Evolutionary conservation across 2,329 filamentous ascomycete genomes (phyloP).

Genomic region (Dactylonectria estremocensis): DNA sequence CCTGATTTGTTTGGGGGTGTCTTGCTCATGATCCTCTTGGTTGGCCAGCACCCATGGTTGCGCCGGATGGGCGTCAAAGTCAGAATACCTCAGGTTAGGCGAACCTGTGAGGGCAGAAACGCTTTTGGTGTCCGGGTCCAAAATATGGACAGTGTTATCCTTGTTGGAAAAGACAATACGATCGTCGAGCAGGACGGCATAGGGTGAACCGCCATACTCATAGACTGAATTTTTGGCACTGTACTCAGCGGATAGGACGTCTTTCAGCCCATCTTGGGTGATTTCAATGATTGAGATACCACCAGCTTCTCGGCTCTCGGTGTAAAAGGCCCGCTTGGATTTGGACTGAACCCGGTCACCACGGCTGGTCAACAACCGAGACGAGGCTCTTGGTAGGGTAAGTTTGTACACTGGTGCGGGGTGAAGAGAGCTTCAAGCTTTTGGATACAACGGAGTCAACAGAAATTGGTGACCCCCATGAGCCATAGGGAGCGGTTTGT

Average conservation of each 20-base stretch:
- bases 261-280: constrained; percentile 49
- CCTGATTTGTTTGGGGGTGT: constrained; percentile 51
- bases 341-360: constrained; percentile 39
- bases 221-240: constrained; percentile 64
- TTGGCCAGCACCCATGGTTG: constrained; percentile 64
- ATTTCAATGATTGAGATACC: constrained; percentile 62
- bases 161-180: constrained; percentile 64
- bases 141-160: constrained; percentile 59
- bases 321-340: constrained; percentile 56
- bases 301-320: constrained; percentile 58
- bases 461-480: constrained; percentile 59
- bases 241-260: constrained; percentile 61
- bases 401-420: constrained; percentile 53
- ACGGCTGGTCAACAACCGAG: neutral
- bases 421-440: constrained; percentile 52
- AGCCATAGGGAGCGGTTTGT: constrained; percentile 53
- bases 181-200: constrained; percentile 56
- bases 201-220: constrained; percentile 67
- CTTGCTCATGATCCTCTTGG: constrained; percentile 64
- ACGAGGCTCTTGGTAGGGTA: neutral
- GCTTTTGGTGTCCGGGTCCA: constrained; percentile 56
- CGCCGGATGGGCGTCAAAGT: constrained; percentile 60
- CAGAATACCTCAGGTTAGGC: constrained; percentile 59
- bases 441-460: constrained; percentile 55
- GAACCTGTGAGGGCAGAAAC: constrained; percentile 53